A percentile compares a stretch with the other conserved stretches of the same genome.
These are phyloP conservation scores for Trifolium pratense DNA, from an alignment of 306 rosid species.

Conservation along the genomic window DNA sequence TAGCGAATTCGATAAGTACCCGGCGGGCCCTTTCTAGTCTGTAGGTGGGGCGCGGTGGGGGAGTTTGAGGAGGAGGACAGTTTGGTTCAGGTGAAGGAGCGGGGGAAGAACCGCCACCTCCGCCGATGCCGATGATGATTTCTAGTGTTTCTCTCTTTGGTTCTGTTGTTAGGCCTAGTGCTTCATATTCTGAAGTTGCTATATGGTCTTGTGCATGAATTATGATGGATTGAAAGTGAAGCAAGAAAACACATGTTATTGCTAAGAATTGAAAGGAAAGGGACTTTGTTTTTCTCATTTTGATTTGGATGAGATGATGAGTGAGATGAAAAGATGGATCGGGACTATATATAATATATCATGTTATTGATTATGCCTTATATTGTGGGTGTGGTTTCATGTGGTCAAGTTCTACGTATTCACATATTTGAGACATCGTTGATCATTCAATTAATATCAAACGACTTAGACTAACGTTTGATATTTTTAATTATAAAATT, in stretches of 20 bases:
- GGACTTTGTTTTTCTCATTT: slow-evolving; percentile 40
- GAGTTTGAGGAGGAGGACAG: background rate
- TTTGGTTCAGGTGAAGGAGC: slow-evolving; percentile 44
- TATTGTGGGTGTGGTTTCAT: no score
- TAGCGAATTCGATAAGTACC: slow-evolving; percentile 37
- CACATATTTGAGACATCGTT: no score
- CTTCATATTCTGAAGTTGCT: slow-evolving; percentile 42
- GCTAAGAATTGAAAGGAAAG: slow-evolving; percentile 33
- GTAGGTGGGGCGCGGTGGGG: background rate
- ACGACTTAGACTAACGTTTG: no score
- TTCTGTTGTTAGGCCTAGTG: slow-evolving; percentile 31
- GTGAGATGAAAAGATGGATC: background rate
- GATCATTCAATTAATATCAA: no score
- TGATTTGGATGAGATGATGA: background rate
- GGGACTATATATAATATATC: slow-evolving; percentile 2
- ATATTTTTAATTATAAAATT: no score
- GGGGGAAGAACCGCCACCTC: slow-evolving; percentile 37
- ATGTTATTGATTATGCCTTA: background rate
- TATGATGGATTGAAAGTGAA: background rate
- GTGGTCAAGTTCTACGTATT: no score
- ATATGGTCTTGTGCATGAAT: slow-evolving; percentile 9
- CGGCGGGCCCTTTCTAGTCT: slow-evolving; percentile 37
- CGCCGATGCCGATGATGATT: slow-evolving; percentile 54
- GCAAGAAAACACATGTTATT: slow-evolving; percentile 20
- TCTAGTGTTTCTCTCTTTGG: slow-evolving; percentile 43